Percentiles rank a stretch among this genome's conserved stretches.
phyloP scores from a whole-genome alignment of 1,139 yeast species.

The Blastobotrys indianensis region DNA sequence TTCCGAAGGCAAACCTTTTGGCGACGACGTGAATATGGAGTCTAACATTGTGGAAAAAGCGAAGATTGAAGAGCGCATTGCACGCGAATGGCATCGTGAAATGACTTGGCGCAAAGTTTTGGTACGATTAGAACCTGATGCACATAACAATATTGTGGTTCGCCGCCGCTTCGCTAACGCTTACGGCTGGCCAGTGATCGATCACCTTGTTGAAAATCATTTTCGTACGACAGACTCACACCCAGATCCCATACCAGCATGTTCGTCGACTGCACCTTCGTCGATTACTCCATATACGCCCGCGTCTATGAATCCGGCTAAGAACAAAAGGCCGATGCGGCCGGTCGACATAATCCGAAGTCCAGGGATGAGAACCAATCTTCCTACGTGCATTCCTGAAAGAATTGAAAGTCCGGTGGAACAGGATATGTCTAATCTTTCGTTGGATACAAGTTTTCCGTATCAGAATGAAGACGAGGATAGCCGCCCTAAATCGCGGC shows the following conservation, averaged over 20 bases:
- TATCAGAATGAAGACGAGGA: neutral
- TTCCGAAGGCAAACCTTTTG: neutral
- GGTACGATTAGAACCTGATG: constrained; percentile 83
- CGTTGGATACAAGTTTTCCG: constrained; percentile 11
- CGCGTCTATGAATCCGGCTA: too few species aligned
- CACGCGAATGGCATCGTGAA: constrained; percentile 78
- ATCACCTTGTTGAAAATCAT: constrained; percentile 68
- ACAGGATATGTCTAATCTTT: neutral
- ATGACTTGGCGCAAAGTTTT: constrained; percentile 91
- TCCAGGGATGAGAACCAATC: too few species aligned
- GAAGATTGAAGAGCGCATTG: constrained; percentile 72
- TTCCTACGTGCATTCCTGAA: too few species aligned
- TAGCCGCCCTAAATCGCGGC: neutral
- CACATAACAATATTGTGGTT: constrained; percentile 90
- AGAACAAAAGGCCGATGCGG: too few species aligned
- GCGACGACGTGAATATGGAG: neutral
- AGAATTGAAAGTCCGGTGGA: too few species aligned
- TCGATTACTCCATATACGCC: neutral
- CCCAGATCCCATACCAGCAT: neutral
- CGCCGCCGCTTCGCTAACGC: constrained; percentile 88
- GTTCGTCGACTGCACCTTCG: neutral
- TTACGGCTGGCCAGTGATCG: constrained; percentile 92
- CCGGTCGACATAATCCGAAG: too few species aligned
- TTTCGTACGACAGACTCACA: constrained; percentile 32
- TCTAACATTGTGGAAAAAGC: constrained; percentile 34